Evolutionary conservation across 108 stramenopile species (phyloP).

Genomic region (Stephanodiscus triporus): DNA sequence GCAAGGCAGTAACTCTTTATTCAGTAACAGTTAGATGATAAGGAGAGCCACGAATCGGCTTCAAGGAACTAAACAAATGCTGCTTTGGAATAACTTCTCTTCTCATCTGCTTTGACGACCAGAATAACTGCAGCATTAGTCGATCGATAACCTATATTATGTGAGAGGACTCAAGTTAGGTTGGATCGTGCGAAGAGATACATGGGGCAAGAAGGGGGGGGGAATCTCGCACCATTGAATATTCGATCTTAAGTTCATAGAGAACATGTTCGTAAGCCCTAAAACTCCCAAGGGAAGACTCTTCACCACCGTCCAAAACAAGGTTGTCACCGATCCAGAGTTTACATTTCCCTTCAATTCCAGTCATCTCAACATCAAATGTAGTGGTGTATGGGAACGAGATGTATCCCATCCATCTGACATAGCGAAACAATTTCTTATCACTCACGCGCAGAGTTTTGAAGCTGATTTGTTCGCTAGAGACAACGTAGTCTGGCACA

Average conservation of each 20-base stretch:
- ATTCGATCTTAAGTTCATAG: conserved; percentile 34
- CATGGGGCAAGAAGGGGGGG: too few species aligned
- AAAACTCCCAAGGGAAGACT: conserved; percentile 10
- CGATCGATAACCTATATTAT: conserved; percentile 18
- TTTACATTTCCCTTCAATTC: conserved; percentile 28
- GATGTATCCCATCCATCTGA: conserved; percentile 28
- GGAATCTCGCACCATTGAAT: conserved; percentile 12
- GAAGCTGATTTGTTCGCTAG: conserved; percentile 24
- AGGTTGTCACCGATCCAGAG: conserved; percentile 11
- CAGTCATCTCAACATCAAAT: conserved; percentile 26
- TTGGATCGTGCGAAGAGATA: not conserved
- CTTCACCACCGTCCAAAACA: conserved; percentile 13
- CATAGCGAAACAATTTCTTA: not conserved
- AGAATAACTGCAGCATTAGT: conserved; percentile 19
- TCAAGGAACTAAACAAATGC: conserved; percentile 20
- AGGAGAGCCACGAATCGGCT: conserved; percentile 33
- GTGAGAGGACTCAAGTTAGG: not conserved
- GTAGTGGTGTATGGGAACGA: conserved; percentile 27
- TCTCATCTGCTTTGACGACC: conserved; percentile 19
- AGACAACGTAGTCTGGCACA: not conserved
- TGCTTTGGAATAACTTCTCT: conserved; percentile 14
- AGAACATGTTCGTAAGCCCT: conserved; percentile 19
- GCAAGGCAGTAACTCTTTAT: not conserved
- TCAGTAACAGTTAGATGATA: conserved; percentile 17
- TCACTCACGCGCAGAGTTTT: not conserved